Evolutionary conservation across 345 rosid genomes (phyloP).

Genomic region (Citrus australasica): DNA sequence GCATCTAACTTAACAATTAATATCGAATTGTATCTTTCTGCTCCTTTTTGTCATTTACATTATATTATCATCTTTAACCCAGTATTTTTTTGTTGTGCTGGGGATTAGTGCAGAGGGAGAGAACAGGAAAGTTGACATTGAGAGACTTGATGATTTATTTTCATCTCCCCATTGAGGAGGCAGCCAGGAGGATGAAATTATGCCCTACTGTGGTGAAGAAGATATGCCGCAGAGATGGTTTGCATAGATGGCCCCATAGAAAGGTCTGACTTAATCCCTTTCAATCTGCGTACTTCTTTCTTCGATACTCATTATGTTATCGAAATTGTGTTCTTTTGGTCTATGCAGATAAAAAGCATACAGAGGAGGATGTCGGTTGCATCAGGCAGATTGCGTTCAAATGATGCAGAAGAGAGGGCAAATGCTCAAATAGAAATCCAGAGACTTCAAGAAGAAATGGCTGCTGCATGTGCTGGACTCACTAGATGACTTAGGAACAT

Average conservation of each 20-base stretch:
- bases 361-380: conserved; percentile 24
- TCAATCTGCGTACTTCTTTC: background rate
- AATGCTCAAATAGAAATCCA: conserved; percentile 24
- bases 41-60: background rate
- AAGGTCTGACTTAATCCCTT: conserved; percentile 30
- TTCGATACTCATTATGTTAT: background rate
- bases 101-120: conserved; percentile 52
- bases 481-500: background rate
- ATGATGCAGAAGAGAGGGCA: conserved; percentile 22
- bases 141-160: conserved; percentile 34
- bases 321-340: background rate
- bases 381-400: background rate
- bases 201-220: conserved; percentile 64
- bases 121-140: conserved; percentile 38
- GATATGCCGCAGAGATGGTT: conserved; percentile 36
- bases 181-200: conserved; percentile 38
- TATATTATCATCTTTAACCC: background rate
- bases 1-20: background rate
- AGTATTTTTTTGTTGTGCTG: background rate
- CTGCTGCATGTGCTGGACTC: conserved; percentile 16
- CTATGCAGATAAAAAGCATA: conserved; percentile 36
- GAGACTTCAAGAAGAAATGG: conserved; percentile 24
- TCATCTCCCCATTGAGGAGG: conserved; percentile 51
- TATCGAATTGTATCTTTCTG: background rate
- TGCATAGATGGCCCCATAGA: conserved; percentile 58